Percentiles rank a stretch among this genome's conserved stretches.
Evolutionary conservation across 2,329 filamentous ascomycete genomes (phyloP).

Genomic region (Botrytis porri): DNA sequence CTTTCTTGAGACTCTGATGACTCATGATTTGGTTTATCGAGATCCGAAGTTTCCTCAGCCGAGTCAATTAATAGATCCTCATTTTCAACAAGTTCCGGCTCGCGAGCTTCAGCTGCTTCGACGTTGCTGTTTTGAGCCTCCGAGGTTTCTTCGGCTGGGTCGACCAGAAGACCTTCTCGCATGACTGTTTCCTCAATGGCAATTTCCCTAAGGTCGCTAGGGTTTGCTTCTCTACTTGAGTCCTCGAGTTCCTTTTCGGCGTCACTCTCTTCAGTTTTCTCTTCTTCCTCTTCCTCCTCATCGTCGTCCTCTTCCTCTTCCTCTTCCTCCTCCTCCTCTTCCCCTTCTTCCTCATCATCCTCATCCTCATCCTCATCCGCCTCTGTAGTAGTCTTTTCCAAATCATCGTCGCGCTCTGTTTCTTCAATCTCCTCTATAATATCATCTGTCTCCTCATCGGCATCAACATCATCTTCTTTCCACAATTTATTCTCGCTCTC

Average conservation of each 20-base stretch:
- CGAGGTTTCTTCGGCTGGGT: background rate
- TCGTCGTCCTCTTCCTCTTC: conserved; percentile 23
- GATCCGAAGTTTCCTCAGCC: background rate
- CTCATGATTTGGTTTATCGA: conserved; percentile 7
- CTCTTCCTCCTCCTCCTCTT: conserved; percentile 6
- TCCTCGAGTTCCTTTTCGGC: background rate
- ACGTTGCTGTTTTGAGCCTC: background rate
- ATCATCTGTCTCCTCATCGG: conserved; percentile 19
- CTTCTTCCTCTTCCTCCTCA: conserved; percentile 14
- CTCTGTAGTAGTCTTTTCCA: conserved; percentile 17
- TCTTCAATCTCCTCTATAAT: conserved; percentile 15
- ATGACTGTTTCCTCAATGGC: conserved; percentile 7
- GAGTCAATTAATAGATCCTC: background rate
- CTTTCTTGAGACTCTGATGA: conserved; percentile 10
- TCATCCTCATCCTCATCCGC: conserved; percentile 21
- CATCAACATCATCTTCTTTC: conserved; percentile 19
- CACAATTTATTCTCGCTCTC: conserved; percentile 12
- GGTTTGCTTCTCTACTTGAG: background rate
- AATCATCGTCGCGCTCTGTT: conserved; percentile 13
- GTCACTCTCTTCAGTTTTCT: conserved; percentile 4
- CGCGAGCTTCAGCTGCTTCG: background rate
- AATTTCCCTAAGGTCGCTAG: conserved; percentile 1
- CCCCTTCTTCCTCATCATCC: conserved; percentile 18
- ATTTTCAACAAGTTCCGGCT: background rate
- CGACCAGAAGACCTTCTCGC: background rate